Percentiles rank a stretch among this genome's conserved stretches.
Evolutionary conservation across 2,329 filamentous ascomycete species (phyloP).

Genomic region (Fusarium abutilonis): DNA sequence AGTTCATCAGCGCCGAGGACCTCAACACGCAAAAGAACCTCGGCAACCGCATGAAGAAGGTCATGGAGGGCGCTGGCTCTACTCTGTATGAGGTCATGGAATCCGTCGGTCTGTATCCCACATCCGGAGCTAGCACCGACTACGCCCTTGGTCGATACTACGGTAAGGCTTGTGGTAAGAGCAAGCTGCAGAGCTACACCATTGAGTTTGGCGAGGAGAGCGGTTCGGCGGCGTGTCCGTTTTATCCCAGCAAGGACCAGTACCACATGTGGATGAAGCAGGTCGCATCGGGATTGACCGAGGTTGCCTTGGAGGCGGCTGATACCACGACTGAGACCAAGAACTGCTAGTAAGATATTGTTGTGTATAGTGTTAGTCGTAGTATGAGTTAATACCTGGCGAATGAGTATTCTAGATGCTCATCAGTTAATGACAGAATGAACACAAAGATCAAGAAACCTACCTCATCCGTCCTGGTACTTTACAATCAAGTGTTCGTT

Average conservation of each 20-base stretch:
- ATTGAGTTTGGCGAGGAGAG: slow-evolving; percentile 58
- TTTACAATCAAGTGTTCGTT: neutral
- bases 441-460: neutral
- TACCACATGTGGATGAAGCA: slow-evolving; percentile 58
- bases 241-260: slow-evolving; percentile 57
- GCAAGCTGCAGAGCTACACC: slow-evolving; percentile 55
- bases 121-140: slow-evolving; percentile 58
- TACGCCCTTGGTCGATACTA: slow-evolving; percentile 59
- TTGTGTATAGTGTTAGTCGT: slow-evolving; percentile 3
- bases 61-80: slow-evolving; percentile 54
- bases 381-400: slow-evolving; percentile 7
- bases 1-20: slow-evolving; percentile 56
- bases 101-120: slow-evolving; percentile 57
- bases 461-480: neutral
- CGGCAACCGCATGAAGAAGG: slow-evolving; percentile 49
- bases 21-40: slow-evolving; percentile 47
- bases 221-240: slow-evolving; percentile 47
- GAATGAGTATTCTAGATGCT: neutral
- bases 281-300: slow-evolving; percentile 59
- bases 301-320: slow-evolving; percentile 52
- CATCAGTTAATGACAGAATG: neutral
- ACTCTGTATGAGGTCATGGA: slow-evolving; percentile 53
- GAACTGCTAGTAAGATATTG: slow-evolving; percentile 21
- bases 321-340: slow-evolving; percentile 27
- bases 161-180: slow-evolving; percentile 45